Evolutionary conservation across 2,329 filamentous ascomycete genomes (phyloP).

Genomic region (Sphaerulina vaccinii): DNA sequence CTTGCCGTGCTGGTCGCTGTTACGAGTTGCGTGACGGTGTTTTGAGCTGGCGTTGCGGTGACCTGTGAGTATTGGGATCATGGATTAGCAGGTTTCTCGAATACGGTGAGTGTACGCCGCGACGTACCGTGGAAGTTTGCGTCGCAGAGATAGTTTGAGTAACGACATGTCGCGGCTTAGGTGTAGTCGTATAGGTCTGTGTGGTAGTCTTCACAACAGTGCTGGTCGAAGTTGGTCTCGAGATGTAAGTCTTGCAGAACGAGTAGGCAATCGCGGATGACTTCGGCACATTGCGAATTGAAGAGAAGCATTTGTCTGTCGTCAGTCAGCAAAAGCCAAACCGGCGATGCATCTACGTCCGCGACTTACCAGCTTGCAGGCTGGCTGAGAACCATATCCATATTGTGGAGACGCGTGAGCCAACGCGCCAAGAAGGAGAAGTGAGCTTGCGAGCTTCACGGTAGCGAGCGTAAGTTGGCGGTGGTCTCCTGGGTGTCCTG

Average conservation of each 20-base stretch:
- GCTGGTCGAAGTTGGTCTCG: slow-evolving; percentile 4
- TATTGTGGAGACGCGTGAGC: not conserved
- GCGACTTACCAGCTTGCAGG: slow-evolving; percentile 4
- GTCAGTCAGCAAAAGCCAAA: not conserved
- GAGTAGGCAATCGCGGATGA: slow-evolving; percentile 3
- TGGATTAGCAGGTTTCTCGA: not conserved
- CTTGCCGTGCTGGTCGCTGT: not conserved
- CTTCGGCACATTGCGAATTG: not conserved
- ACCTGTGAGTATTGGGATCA: too few species aligned
- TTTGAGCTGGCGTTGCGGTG: not conserved
- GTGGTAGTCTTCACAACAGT: slow-evolving; percentile 4
- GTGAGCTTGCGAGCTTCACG: not conserved
- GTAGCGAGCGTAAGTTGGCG: not conserved
- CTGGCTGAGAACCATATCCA: not conserved
- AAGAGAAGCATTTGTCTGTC: slow-evolving; percentile 12
- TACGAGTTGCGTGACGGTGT: not conserved
- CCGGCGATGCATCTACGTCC: too few species aligned
- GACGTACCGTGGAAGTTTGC: not conserved
- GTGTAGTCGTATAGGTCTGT: not conserved
- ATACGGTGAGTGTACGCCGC: not conserved
- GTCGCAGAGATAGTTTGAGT: not conserved
- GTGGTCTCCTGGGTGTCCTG: not conserved
- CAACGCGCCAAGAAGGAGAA: not conserved
- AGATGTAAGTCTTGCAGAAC: slow-evolving; percentile 14
- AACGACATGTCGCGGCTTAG: not conserved